phyloP scores from a whole-genome alignment of 2,329 filamentous ascomycete genomes.

The Albifimbria verrucaria region DNA sequence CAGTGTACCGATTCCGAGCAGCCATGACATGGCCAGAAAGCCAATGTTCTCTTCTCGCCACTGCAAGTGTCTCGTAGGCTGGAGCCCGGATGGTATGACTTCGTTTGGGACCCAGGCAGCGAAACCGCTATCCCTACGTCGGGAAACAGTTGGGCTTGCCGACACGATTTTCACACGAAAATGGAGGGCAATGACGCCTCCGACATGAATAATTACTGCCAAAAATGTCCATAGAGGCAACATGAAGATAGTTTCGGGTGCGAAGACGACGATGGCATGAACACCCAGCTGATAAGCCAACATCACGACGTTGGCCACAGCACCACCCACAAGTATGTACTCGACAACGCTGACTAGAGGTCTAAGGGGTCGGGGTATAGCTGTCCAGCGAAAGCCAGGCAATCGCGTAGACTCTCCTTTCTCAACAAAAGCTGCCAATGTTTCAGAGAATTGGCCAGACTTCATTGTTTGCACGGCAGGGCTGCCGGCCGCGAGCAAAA shows the following conservation, averaged over 20 bases:
- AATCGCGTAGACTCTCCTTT: neutral
- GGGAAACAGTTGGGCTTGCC: neutral
- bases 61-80: conserved; percentile 10
- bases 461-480: neutral
- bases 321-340: conserved; percentile 16
- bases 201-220: conserved; percentile 17
- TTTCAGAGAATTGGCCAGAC: neutral
- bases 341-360: conserved; percentile 8
- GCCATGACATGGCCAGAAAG: conserved; percentile 15
- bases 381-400: neutral
- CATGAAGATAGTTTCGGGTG: conserved; percentile 15
- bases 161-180: conserved; percentile 10
- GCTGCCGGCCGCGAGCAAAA: neutral
- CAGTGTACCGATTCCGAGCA: conserved; percentile 14
- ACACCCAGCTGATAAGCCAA: conserved; percentile 21
- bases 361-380: neutral
- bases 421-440: neutral
- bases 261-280: conserved; percentile 20
- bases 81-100: conserved; percentile 15
- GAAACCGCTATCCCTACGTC: conserved; percentile 1
- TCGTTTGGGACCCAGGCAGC: conserved; percentile 12
- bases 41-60: conserved; percentile 9
- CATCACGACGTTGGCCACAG: conserved; percentile 20
- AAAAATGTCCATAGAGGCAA: conserved; percentile 21
- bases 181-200: conserved; percentile 10